Evolutionary conservation across 495 filamentous ascomycete genomes (phyloP).

Genomic region (Penicillium lividum): DNA sequence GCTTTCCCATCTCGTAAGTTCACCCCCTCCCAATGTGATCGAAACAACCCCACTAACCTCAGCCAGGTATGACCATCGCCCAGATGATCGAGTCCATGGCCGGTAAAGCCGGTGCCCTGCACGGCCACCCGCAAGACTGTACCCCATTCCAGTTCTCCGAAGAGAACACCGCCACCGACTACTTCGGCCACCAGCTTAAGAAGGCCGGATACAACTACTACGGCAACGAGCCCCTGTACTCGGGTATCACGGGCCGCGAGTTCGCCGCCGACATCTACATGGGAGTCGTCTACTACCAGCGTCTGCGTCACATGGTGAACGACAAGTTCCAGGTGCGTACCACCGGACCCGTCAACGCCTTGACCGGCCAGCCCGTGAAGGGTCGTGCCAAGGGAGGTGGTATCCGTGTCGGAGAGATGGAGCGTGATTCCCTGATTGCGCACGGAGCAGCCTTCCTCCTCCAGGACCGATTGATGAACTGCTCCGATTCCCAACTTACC

Average conservation of each 20-base stretch:
- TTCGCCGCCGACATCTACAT: conserved; percentile 95
- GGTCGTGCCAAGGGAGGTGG: conserved; percentile 93
- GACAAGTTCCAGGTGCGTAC: conserved; percentile 99
- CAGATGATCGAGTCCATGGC: conserved; percentile 99
- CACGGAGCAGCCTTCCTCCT: conserved; percentile 94
- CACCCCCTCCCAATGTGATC: neutral
- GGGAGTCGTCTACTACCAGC: conserved; percentile 96
- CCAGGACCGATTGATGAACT: conserved; percentile 94
- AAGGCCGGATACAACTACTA: conserved; percentile 97
- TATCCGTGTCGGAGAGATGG: conserved; percentile 99
- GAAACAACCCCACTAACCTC: conserved; percentile 14
- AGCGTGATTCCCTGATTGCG: conserved; percentile 89
- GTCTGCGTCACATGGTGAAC: conserved; percentile 98
- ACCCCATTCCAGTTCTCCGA: conserved; percentile 95
- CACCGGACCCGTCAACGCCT: conserved; percentile 81
- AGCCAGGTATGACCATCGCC: conserved; percentile 86
- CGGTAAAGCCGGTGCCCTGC: conserved; percentile 90
- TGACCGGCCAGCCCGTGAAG: conserved; percentile 96
- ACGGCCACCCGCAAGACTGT: conserved; percentile 90
- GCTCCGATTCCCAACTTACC: conserved; percentile 82
- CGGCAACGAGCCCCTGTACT: conserved; percentile 98
- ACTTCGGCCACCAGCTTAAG: conserved; percentile 92
- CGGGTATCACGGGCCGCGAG: conserved; percentile 92
- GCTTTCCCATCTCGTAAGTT: conserved; percentile 91
- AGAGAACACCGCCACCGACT: conserved; percentile 87